Conservation (phyloP, 495 filamentous ascomycete genomes). For the Platismatia glauca region DNA sequence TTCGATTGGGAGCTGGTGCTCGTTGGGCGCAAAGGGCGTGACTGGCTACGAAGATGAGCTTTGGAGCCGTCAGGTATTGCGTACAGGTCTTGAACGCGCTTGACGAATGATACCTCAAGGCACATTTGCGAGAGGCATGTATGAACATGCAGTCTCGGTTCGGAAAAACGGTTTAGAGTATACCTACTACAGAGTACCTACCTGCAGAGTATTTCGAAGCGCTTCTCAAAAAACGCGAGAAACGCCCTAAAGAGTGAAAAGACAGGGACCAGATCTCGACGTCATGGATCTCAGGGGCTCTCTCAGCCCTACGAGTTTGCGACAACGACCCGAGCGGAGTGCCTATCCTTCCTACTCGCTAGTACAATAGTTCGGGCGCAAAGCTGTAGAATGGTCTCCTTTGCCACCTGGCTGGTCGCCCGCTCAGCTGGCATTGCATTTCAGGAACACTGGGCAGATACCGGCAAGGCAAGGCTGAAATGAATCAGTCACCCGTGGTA, state of each 20-base stretch:
- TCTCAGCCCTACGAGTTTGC: not conserved
- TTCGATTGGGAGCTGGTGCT: not conserved
- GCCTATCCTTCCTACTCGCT: too few relatives aligned
- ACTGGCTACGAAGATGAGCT: not conserved
- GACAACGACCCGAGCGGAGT: too few relatives aligned
- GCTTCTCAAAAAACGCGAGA: not conserved
- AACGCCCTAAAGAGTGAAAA: too few relatives aligned
- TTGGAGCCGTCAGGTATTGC: not conserved
- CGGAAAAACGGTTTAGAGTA: not conserved
- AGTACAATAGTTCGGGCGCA: too few relatives aligned
- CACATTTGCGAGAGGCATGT: not conserved
- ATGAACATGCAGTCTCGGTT: not conserved
- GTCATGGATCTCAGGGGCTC: not conserved
- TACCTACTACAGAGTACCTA: too few relatives aligned
- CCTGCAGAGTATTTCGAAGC: too few relatives aligned
- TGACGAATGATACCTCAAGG: not conserved
- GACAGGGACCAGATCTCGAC: slow-evolving; percentile 1
- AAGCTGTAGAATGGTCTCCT: too few relatives aligned
- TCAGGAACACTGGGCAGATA: too few relatives aligned
- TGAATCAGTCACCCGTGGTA: too few relatives aligned
- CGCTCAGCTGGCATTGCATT: too few relatives aligned
- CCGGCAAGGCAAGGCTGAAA: too few relatives aligned
- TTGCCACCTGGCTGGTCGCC: too few relatives aligned
- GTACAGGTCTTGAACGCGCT: not conserved
- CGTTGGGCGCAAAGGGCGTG: not conserved